These are phyloP conservation scores for Ceratocystiopsis minuta DNA, from an alignment of 2,329 filamentous ascomycete genomes.

Conservation along the genomic window DNA sequence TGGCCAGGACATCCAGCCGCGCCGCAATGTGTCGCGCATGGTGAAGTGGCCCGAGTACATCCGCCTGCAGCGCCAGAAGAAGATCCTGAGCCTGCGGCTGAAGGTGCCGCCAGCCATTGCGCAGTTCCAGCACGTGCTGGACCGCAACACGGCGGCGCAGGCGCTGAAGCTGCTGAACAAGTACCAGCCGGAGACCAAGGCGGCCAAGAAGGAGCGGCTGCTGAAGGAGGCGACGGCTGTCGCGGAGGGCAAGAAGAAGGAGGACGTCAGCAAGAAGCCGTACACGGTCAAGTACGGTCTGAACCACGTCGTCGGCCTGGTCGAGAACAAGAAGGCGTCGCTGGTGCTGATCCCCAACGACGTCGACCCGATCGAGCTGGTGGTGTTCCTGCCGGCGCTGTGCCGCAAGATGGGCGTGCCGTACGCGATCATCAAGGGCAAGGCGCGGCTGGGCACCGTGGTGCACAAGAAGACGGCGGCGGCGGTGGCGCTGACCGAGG, in stretches of 20 bases:
- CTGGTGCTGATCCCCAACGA: constrained; percentile 98
- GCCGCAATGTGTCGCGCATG: constrained; percentile 91
- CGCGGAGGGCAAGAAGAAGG: constrained; percentile 99
- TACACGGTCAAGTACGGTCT: constrained; percentile 99
- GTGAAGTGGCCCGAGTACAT: constrained; percentile 99
- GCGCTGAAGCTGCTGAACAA: constrained; percentile 99
- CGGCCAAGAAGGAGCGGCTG: constrained; percentile 99
- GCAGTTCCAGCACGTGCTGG: constrained; percentile 94
- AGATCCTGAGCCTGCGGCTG: constrained; percentile 95
- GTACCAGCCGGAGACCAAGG: constrained; percentile 98
- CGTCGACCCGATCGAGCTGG: constrained; percentile 97
- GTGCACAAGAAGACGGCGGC: constrained; percentile 99
- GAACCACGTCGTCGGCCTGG: constrained; percentile 94
- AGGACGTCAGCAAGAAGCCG: constrained; percentile 99
- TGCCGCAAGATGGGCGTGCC: constrained; percentile 99
- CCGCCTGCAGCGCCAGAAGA: constrained; percentile 80
- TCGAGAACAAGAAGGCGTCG: constrained; percentile 99
- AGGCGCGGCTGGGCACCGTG: constrained; percentile 95
- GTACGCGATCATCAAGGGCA: constrained; percentile 99
- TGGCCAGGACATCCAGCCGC: constrained; percentile 95
- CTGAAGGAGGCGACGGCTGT: constrained; percentile 95
- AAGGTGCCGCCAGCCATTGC: constrained; percentile 96
- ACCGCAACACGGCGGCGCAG: constrained; percentile 92
- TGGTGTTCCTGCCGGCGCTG: constrained; percentile 95
- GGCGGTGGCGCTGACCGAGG: constrained; percentile 88